A percentile compares a stretch with the other conserved stretches of the same genome.
Conservation (phyloP, 2,329 filamentous ascomycete species). For the Trichoderma harzianum region DNA sequence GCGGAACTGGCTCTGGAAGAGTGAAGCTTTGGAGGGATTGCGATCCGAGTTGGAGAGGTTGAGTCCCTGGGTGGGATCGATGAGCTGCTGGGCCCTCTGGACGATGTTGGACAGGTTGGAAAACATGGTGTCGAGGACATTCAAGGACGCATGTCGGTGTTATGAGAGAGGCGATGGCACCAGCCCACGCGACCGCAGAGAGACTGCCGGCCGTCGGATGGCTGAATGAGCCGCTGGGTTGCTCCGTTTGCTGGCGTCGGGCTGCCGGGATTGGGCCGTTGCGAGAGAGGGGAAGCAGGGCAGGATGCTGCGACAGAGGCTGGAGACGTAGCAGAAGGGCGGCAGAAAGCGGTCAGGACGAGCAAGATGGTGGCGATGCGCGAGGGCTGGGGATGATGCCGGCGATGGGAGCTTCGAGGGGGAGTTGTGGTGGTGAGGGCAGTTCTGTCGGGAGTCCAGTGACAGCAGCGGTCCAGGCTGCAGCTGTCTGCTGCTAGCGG, state of each 20-base stretch:
- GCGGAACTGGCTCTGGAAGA: constrained; percentile 96
- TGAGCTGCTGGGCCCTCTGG: constrained; percentile 92
- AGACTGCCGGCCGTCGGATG: constrained; percentile 11
- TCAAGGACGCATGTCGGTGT: constrained; percentile 40
- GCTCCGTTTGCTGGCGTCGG: constrained; percentile 5
- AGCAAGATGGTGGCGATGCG: not conserved
- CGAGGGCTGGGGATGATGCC: not conserved
- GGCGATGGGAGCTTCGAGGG: not conserved
- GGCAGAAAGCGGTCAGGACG: not conserved
- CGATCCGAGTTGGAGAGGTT: constrained; percentile 70
- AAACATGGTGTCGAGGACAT: constrained; percentile 48
- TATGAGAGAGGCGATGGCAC: constrained; percentile 13
- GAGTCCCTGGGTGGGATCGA: constrained; percentile 80
- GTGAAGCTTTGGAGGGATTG: constrained; percentile 82
- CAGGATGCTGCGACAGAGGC: not conserved
- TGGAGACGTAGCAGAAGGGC: not conserved
- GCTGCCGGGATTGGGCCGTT: constrained; percentile 13
- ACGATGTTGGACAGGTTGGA: constrained; percentile 72
- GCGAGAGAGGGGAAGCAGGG: not conserved
- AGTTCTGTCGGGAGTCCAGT: not conserved
- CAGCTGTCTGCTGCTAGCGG: not conserved
- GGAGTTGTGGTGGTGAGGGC: constrained; percentile 5
- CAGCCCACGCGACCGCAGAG: constrained; percentile 14
- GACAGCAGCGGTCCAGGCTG: constrained; percentile 8
- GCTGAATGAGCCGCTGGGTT: not conserved